A percentile compares a stretch with the other conserved stretches of the same genome.
Conservation (phyloP, 2,329 filamentous ascomycete species). For the Verticillium nonalfalfae region DNA sequence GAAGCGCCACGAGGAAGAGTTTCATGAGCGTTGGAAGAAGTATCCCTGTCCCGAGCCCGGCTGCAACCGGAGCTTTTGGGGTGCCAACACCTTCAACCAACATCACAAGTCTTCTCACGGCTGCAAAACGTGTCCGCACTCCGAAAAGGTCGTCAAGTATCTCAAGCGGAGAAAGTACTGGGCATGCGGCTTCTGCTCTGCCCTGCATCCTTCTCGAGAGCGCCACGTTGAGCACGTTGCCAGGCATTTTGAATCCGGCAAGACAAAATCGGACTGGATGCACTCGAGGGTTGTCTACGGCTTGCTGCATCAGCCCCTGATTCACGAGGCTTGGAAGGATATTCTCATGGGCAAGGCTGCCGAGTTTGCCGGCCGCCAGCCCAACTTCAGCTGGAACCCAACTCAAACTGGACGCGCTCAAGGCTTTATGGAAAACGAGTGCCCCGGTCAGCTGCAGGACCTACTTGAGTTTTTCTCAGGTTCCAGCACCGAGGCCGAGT, state of each 20-base stretch:
- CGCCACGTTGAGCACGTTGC: conserved; percentile 64
- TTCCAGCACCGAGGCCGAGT: conserved; percentile 48
- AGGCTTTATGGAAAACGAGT: conserved; percentile 56
- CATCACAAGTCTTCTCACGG: conserved; percentile 61
- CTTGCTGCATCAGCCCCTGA: conserved; percentile 57
- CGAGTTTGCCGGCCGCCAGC: conserved; percentile 46
- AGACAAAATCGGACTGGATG: conserved; percentile 61
- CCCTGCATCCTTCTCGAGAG: conserved; percentile 55
- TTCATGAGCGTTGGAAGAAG: conserved; percentile 62
- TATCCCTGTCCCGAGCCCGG: conserved; percentile 57
- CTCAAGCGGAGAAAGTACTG: conserved; percentile 60
- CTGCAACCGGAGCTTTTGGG: conserved; percentile 63
- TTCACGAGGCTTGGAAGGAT: conserved; percentile 55
- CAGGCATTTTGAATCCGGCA: conserved; percentile 57
- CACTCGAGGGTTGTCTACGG: conserved; percentile 64
- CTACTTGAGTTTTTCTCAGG: conserved; percentile 59
- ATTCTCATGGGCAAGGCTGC: conserved; percentile 47
- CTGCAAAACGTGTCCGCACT: conserved; percentile 59
- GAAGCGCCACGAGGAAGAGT: conserved; percentile 65
- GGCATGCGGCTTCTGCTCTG: conserved; percentile 63
- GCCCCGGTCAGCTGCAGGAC: conserved; percentile 56
- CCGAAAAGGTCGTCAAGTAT: conserved; percentile 56
- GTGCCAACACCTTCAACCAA: conserved; percentile 62
- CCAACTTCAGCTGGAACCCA: conserved; percentile 56
- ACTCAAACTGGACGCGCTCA: conserved; percentile 50